These are phyloP conservation scores for Fusarium sp. DNA, from an alignment of 2,329 filamentous ascomycete genomes.

Conservation along the genomic window DNA sequence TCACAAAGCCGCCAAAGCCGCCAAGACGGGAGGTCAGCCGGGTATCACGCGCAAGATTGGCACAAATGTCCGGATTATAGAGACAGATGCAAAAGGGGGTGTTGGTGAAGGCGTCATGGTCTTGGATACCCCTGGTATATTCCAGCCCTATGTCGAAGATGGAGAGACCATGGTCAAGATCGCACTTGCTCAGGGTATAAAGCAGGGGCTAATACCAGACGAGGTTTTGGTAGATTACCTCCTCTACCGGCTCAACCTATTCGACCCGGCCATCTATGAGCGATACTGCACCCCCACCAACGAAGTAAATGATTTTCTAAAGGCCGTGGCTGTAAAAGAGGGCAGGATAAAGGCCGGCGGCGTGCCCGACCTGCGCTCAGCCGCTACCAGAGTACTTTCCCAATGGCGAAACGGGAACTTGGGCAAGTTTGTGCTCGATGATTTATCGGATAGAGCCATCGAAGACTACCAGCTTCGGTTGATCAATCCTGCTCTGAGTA, in stretches of 20 bases:
- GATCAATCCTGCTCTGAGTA: slow-evolving; percentile 66
- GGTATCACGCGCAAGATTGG: slow-evolving; percentile 90
- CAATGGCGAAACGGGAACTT: slow-evolving; percentile 84
- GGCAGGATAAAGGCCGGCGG: slow-evolving; percentile 84
- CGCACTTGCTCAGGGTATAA: slow-evolving; percentile 90
- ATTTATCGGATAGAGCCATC: slow-evolving; percentile 73
- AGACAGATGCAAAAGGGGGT: slow-evolving; percentile 57
- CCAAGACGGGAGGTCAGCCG: slow-evolving; percentile 86
- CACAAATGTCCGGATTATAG: slow-evolving; percentile 82
- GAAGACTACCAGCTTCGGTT: slow-evolving; percentile 61
- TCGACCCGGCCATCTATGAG: slow-evolving; percentile 72
- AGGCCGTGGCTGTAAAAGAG: slow-evolving; percentile 77
- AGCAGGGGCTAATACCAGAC: slow-evolving; percentile 84
- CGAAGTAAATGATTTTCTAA: slow-evolving; percentile 80
- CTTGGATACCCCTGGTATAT: slow-evolving; percentile 94
- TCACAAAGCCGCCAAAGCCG: slow-evolving; percentile 72
- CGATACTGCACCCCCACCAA: slow-evolving; percentile 81
- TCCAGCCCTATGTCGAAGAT: slow-evolving; percentile 89
- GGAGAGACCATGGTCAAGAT: slow-evolving; percentile 94
- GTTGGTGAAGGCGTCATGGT: slow-evolving; percentile 76
- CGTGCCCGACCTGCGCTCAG: slow-evolving; percentile 75
- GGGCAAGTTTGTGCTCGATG: slow-evolving; percentile 84
- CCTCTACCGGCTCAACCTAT: slow-evolving; percentile 83
- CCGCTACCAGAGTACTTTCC: slow-evolving; percentile 84
- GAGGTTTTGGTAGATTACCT: slow-evolving; percentile 90